Evolutionary conservation across 2,329 filamentous ascomycete species (phyloP).

Genomic region (Monilinia vaccinii-corymbosi): DNA sequence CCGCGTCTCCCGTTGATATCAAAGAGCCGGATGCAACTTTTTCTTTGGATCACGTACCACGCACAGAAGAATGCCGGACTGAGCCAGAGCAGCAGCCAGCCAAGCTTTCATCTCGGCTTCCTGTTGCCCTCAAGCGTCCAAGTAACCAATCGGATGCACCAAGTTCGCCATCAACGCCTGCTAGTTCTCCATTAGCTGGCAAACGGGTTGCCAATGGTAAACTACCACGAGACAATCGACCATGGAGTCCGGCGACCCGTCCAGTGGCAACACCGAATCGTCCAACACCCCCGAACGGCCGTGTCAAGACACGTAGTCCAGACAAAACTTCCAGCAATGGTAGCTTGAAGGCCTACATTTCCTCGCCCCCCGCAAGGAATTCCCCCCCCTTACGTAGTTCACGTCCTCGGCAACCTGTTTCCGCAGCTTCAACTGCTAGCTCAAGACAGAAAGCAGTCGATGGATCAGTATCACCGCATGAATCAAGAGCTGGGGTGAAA

Average conservation of each 20-base stretch:
- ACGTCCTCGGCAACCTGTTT: conserved; percentile 70
- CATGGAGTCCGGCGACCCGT: conserved; percentile 24
- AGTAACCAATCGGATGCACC: conserved; percentile 37
- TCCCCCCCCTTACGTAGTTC: conserved; percentile 77
- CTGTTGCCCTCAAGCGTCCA: conserved; percentile 21
- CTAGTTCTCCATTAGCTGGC: conserved; percentile 41
- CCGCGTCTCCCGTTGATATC: neutral
- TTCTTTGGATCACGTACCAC: neutral
- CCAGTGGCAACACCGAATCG: conserved; percentile 15
- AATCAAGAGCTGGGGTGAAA: conserved; percentile 24
- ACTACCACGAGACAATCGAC: conserved; percentile 19
- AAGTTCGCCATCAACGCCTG: conserved; percentile 22
- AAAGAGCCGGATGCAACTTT: neutral
- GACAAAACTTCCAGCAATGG: conserved; percentile 34
- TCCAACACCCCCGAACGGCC: conserved; percentile 33
- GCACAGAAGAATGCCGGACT: neutral
- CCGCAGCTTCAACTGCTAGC: conserved; percentile 61
- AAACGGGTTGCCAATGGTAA: conserved; percentile 32
- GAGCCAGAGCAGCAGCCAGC: neutral
- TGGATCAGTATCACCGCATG: conserved; percentile 19
- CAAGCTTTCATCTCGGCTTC: conserved; percentile 21
- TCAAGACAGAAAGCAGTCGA: conserved; percentile 59
- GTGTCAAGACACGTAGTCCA: conserved; percentile 21
- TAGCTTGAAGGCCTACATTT: conserved; percentile 66
- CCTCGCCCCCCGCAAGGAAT: conserved; percentile 58